Base-by-base conservation (phyloP, 768 basidiomycete species). In the Tubosaeta sp. region DNA sequence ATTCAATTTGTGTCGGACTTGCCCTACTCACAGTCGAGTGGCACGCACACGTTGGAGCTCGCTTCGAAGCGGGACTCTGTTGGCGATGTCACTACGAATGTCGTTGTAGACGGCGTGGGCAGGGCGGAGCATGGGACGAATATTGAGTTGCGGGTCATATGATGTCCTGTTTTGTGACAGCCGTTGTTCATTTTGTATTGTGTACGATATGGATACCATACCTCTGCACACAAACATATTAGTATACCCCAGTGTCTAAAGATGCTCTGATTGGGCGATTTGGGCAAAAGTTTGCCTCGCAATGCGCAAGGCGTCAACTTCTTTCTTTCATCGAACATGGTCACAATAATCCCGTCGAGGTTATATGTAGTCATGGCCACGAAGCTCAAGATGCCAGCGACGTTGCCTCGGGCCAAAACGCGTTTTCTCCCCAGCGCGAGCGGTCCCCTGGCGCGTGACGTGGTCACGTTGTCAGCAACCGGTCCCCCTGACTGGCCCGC, bases 31-130 rank as follows among this genome's bases (percentile, higher is more conserved):
- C 46, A 44, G 4, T 14, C 44, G 5, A 29, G 6, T 2, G 53
- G 37, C 8, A 22, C 9, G 26, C 50, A 43, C 7, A 51, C 53
- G 17, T 14, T 42, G 19, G 55, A 65, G 5, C 9, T 45, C 7
- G 2, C 37, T 0, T 52, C 55, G 1, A 64, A 64, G 27, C 51
- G 12, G 1, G 34, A 39, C 6, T 42, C 62, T 5, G 45, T 35
- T 0, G 50, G 27, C 4, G 51, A 31, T 0, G 32, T 32, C 29
- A n/a, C 22, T 22, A 22, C 29, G 14, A 51, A 31, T 2, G 37
- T 6, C 38, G 16, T 27, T 87, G 70, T 97, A 88, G 6, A 95
- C 72, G 64, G 88, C 82, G 6, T 94, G 72, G 0, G 19, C 22
- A 48, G 47, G 31, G 26, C n/a, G 14, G 38, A 84, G 22, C 22